These are phyloP conservation scores for Colletotrichum trifolii DNA, from an alignment of 2,329 filamentous ascomycete genomes.

Conservation along the genomic window DNA sequence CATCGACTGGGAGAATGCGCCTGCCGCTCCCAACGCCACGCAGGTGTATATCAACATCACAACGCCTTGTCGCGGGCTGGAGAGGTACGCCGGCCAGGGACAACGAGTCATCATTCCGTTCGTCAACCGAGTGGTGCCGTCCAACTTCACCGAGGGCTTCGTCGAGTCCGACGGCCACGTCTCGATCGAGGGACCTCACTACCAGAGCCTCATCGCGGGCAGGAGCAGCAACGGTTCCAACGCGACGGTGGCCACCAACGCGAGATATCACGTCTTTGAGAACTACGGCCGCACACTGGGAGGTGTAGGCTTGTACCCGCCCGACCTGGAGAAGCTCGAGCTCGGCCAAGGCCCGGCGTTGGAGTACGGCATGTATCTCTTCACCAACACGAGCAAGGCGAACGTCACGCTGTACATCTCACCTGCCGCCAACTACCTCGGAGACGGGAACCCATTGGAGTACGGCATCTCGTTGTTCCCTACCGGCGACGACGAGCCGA, in stretches of 20 bases:
- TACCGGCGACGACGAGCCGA: conserved; percentile 42
- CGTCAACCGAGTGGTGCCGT: conserved; percentile 58
- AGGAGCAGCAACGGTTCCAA: conserved; percentile 27
- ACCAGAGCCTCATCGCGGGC: conserved; percentile 52
- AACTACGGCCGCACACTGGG: conserved; percentile 68
- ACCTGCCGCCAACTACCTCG: conserved; percentile 64
- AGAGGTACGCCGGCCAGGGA: conserved; percentile 52
- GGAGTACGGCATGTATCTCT: conserved; percentile 71
- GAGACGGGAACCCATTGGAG: conserved; percentile 59
- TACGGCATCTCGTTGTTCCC: conserved; percentile 62
- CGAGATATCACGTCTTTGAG: conserved; percentile 61
- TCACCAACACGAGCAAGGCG: conserved; percentile 59
- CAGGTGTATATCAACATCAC: conserved; percentile 65
- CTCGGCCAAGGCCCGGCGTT: conserved; percentile 63
- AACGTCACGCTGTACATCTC: conserved; percentile 62
- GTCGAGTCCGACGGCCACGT: conserved; percentile 70
- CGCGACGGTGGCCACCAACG: conserved; percentile 3
- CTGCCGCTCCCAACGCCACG: conserved; percentile 59
- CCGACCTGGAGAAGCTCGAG: conserved; percentile 60
- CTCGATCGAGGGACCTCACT: conserved; percentile 65
- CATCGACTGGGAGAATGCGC: conserved; percentile 68
- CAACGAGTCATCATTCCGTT: conserved; percentile 67
- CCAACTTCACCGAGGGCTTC: conserved; percentile 66
- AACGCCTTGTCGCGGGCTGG: conserved; percentile 55
- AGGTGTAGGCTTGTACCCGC: conserved; percentile 67